Base-by-base conservation (phyloP, 1,284 basidiomycete species). In the Dichomitus squalens region DNA sequence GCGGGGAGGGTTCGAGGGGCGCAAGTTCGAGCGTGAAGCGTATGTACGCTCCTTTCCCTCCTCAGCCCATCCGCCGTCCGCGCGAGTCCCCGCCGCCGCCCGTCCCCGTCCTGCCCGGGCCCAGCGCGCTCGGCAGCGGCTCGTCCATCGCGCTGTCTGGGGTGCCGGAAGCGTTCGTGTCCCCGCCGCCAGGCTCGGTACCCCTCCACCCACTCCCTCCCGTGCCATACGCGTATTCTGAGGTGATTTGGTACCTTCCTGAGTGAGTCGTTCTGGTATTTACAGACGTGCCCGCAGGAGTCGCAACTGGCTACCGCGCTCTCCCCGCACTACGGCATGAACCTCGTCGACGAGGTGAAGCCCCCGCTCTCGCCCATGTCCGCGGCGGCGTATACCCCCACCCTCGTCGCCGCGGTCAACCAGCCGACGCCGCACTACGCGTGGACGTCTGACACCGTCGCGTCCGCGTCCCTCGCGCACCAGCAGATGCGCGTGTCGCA, bases 11-110 rank as follows among this genome's bases (percentile, higher is more conserved):
- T 38, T 58, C 63, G 31, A 60, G 60, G 36, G 52, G 52, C 18
- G 50, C 63, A n/a, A 61, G 52, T 36, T 61, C 60, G 21, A 62
- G 57, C 39, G 68, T 69, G 12, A 70, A 68, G 63, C 78, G 84
- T 47, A 82, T 80, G 44, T 87, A 82, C 64, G 84, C 83, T 6
- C 73, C 85, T 4, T 87, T 85, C 67, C 80, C 85, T 44, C 69
- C 75, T 7, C 75, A 75, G 41, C 62, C 62, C 34, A 53, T 55
- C 12, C 59, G 62, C 14, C 59, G 62, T n/a, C 23, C 57, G 31
- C 62, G 59, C 23, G 50, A 52, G 29, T 52, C 59, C 20, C 49
- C 62, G 21, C 61, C 57, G 7, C 58, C 58, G 11, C 57, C 62
- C 8, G 20, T 43, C 20, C 49, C 62, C 38, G 36, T 47, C n/a